Conservation (phyloP, 371 early-diverging fungal genomes). For the Aphelidium insulamus region DNA sequence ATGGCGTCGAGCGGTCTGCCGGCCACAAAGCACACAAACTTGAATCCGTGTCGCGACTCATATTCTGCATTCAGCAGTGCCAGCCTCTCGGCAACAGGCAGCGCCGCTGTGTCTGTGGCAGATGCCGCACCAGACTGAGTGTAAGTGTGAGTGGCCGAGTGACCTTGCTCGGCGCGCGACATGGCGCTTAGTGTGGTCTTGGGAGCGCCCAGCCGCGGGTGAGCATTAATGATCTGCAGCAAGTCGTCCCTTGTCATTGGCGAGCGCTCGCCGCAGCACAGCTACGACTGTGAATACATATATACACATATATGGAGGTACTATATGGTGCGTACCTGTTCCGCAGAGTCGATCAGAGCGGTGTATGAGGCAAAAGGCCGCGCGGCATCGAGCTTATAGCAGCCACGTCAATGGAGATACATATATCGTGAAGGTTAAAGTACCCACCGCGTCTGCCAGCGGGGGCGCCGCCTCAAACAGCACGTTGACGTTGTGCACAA, state of each 20-base stretch:
- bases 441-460: constrained; percentile 40
- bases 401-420: too few relatives aligned
- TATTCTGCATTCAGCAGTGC: constrained; percentile 42
- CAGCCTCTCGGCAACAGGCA: constrained; percentile 15
- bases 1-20: constrained; percentile 43
- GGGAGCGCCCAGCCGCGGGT: constrained; percentile 71
- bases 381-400: constrained; percentile 30
- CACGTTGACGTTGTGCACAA: constrained; percentile 33
- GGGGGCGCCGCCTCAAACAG: constrained; percentile 75
- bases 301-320: constrained; percentile 7
- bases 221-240: constrained; percentile 53
- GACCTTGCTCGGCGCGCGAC: constrained; percentile 55
- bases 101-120: constrained; percentile 15
- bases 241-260: constrained; percentile 24
- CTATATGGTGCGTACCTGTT: too few relatives aligned
- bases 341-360: constrained; percentile 32
- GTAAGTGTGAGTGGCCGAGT: constrained; percentile 8
- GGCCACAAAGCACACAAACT: constrained; percentile 73
- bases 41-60: constrained; percentile 62
- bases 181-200: constrained; percentile 38
- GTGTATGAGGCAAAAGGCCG: constrained; percentile 42
- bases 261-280: constrained; percentile 13
- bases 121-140: constrained; percentile 1
- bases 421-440: too few relatives aligned
- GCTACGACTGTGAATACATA: constrained; percentile 11